Base-by-base conservation (phyloP, 495 filamentous ascomycete species). In the Copromyces sp. region DNA sequence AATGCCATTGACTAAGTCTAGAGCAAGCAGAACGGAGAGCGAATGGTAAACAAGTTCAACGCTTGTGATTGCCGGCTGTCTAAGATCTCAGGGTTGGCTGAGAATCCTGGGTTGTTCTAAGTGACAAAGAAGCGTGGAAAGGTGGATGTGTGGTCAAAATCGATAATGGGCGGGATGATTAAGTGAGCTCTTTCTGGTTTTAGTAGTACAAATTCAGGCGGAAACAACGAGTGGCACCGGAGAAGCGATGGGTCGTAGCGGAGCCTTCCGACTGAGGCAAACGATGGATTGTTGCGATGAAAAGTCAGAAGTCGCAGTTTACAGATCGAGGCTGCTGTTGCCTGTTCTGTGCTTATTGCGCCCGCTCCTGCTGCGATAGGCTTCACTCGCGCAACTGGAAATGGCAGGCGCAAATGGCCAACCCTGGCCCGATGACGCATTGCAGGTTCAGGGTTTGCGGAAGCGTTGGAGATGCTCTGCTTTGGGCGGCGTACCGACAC, bases 401-500 rank as follows among this genome's bases (percentile, higher is more conserved):
- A 24, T 61, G 47, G 53, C 53, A 35, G 53, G 53, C 53, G 53
- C 47, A 32, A 61, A 17, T 61, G 14, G 16, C 17, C 14, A 35
- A 61, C 53, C 53, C 53, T 61, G 29, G 53, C 53, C 53, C 53
- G 53, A 61, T 61, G 53, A 61, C 53, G 53, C 53, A 61, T 35
- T 61, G 53, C 53, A 61, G 12, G 53, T 17, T 61, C 29, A 61
- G 53, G 53, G 53, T 61, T 61, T 24, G 53, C 53, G 53, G 53
- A 61, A 61, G 53, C 6, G 53, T 9, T 35, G 53, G 24, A 29
- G 53, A 35, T 61, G 12, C 24, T 61, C 47, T 61, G 47, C 53
- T 61, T 61, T 61, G 20, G 70, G 70, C 53, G 70, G 61, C 65
- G 39, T 65, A 35, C 16, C 41, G 65, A 68, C 73, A 68, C 73